Evolutionary conservation across 306 rosid species (phyloP).

Genomic region (Senna siamea): DNA sequence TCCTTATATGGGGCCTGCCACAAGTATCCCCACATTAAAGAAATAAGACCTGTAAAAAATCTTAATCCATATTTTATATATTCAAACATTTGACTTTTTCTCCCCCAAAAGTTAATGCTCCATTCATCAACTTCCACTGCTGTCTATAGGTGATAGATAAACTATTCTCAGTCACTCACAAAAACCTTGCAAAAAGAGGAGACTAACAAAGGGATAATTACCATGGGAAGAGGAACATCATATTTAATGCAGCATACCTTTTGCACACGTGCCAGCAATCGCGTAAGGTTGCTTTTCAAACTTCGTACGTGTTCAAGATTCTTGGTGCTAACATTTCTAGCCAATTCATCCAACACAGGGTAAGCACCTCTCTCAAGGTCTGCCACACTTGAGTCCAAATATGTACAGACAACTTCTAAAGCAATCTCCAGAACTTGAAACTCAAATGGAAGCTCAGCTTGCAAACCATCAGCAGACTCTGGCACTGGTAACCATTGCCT

Average conservation of each 20-base stretch:
- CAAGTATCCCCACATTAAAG: not conserved
- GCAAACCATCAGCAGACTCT: conserved; percentile 69
- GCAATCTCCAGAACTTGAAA: conserved; percentile 98
- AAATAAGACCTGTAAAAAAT: not conserved
- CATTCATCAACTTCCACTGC: conserved; percentile 21
- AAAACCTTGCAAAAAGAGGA: not conserved
- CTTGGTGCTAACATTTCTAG: conserved; percentile 95
- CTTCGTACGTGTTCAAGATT: conserved; percentile 96
- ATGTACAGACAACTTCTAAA: conserved; percentile 84
- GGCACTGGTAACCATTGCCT: conserved; percentile 54
- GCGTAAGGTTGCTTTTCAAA: conserved; percentile 94
- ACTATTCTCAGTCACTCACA: not conserved
- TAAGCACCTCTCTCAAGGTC: conserved; percentile 92
- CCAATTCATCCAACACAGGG: conserved; percentile 93
- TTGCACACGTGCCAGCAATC: conserved; percentile 90
- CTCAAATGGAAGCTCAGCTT: conserved; percentile 87
- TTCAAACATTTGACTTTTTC: not conserved
- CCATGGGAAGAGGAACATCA: conserved; percentile 2
- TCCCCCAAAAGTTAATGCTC: no score
- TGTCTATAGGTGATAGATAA: conserved; percentile 6
- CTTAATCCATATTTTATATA: conserved; percentile 7
- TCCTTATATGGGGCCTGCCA: not conserved
- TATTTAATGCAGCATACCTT: conserved; percentile 58
- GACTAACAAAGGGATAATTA: conserved; percentile 5
- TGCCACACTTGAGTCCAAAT: conserved; percentile 77